Percentiles rank a stretch among this genome's conserved stretches.
Evolutionary conservation across 2,329 filamentous ascomycete genomes (phyloP).

Genomic region (Chaetomium globosum): DNA sequence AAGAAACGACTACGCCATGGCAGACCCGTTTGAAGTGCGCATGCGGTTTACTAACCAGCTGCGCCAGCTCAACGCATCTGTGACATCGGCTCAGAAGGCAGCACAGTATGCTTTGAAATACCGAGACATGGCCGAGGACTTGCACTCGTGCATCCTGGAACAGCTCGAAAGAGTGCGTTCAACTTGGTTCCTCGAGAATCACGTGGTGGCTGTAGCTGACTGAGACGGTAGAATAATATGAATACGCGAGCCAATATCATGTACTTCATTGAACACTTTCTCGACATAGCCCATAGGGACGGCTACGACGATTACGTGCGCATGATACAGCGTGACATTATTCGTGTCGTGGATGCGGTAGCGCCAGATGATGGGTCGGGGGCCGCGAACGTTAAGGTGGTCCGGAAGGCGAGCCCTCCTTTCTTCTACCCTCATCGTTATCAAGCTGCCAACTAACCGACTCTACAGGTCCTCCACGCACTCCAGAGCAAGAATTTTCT

Average conservation of each 20-base stretch:
- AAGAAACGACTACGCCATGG: slow-evolving; percentile 46
- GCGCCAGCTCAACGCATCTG: slow-evolving; percentile 86
- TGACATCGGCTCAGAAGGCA: slow-evolving; percentile 86
- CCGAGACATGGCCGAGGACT: slow-evolving; percentile 91
- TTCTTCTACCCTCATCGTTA: not conserved
- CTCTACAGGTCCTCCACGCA: slow-evolving; percentile 63
- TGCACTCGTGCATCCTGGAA: slow-evolving; percentile 96
- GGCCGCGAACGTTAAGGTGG: slow-evolving; percentile 90
- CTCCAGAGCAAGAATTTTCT: slow-evolving; percentile 73
- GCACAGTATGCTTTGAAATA: slow-evolving; percentile 94
- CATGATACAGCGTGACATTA: slow-evolving; percentile 94
- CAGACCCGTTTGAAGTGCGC: slow-evolving; percentile 95
- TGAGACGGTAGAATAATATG: slow-evolving; percentile 74
- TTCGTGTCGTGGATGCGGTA: slow-evolving; percentile 88
- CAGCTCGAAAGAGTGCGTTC: slow-evolving; percentile 76
- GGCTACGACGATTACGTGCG: slow-evolving; percentile 79
- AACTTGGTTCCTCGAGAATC: not conserved
- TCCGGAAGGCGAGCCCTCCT: slow-evolving; percentile 66
- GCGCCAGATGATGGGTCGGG: slow-evolving; percentile 84
- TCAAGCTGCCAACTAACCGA: not conserved
- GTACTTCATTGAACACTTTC: slow-evolving; percentile 96
- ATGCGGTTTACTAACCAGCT: slow-evolving; percentile 94
- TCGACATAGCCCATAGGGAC: slow-evolving; percentile 79
- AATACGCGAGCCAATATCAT: slow-evolving; percentile 98
- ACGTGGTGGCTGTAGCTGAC: slow-evolving; percentile 6